Base-by-base conservation (phyloP, 352 stramenopile species). In the Globisporangium sylvaticum region DNA sequence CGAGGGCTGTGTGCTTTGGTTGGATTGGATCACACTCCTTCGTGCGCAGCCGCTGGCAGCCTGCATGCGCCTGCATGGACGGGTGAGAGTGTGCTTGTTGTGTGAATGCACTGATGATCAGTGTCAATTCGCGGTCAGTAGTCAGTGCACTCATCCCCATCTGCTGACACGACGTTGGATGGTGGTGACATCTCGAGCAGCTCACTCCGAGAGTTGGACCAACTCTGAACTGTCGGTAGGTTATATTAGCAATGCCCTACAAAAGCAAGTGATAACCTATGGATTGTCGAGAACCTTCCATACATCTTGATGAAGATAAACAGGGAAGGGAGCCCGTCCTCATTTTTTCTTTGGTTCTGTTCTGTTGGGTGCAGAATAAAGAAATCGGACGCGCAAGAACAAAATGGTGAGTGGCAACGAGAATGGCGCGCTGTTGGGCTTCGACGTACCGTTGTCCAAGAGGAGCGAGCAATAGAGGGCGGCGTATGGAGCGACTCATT, bases 371-470 rank as follows among this genome's bases (percentile, higher is more conserved):
- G 18, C 54, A 60, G 44, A 60, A 50, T 18, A 27, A 60, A 60
- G 54, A 44, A 59, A 60, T 60, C 55, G 7, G 8, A n/a, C 20
- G 4, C 8, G 20, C 27, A 5, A 27, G 55, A 31, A 60, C 55
- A 61, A 61, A 61, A 61, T 61, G 55, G 55, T 61, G 55, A 44
- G 29, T 37, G n/a, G 55, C 31, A 32, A 48, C 20, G 14, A n/a
- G 15, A 8, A 24, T 44, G 37, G 37, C 37, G 20, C 46, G n/a
- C n/a, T n/a, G n/a, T n/a, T n/a, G n/a, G n/a, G n/a, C n/a, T n/a
- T n/a, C n/a, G n/a, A n/a, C n/a, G n/a, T n/a, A n/a, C n/a, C n/a
- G n/a, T n/a, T n/a, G n/a, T n/a, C n/a, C n/a, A n/a, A n/a, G n/a
- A n/a, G n/a, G n/a, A n/a, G n/a, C n/a, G n/a, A n/a, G n/a, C n/a